A percentile compares a stretch with the other conserved stretches of the same genome.
Evolutionary conservation across 495 filamentous ascomycete genomes (phyloP).

Genomic region (Trichocladium uniseriatum): DNA sequence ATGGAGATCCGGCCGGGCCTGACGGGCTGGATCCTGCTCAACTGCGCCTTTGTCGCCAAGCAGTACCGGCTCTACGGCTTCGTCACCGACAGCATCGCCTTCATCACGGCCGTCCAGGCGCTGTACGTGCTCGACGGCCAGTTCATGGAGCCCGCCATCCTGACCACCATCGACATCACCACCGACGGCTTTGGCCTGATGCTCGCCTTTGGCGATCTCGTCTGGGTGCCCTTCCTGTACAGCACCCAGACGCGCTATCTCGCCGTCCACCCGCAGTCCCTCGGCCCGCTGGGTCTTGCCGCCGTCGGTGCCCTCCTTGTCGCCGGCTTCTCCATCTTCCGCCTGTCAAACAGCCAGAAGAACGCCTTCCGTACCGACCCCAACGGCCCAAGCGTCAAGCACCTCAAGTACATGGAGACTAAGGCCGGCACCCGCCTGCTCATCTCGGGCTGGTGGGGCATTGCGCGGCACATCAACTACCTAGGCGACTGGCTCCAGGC

Average conservation of each 20-base stretch:
- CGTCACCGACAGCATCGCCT: constrained; percentile 78
- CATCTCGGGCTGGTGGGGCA: constrained; percentile 90
- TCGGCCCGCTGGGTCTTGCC: constrained; percentile 55
- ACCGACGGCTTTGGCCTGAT: constrained; percentile 95
- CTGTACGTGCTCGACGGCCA: constrained; percentile 79
- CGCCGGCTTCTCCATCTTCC: constrained; percentile 81
- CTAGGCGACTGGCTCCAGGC: constrained; percentile 93
- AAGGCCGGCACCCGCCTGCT: constrained; percentile 72
- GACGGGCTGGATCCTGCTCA: constrained; percentile 80
- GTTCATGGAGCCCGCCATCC: constrained; percentile 84
- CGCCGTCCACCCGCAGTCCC: constrained; percentile 65
- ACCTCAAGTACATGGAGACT: constrained; percentile 84
- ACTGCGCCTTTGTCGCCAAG: constrained; percentile 75
- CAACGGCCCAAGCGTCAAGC: constrained; percentile 64
- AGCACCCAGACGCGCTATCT: constrained; percentile 82
- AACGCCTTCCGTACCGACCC: constrained; percentile 87
- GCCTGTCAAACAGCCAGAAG: constrained; percentile 85
- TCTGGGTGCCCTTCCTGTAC: constrained; percentile 91
- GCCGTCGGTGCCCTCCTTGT: constrained; percentile 55
- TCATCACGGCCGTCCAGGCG: constrained; percentile 69
- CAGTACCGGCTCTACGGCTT: constrained; percentile 79
- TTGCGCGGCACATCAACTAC: constrained; percentile 91
- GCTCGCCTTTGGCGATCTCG: constrained; percentile 90
- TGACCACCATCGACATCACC: constrained; percentile 95
- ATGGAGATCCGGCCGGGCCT: constrained; percentile 87